Conservation (phyloP, 2,329 filamentous ascomycete genomes). For the Lomentospora prolificans region DNA sequence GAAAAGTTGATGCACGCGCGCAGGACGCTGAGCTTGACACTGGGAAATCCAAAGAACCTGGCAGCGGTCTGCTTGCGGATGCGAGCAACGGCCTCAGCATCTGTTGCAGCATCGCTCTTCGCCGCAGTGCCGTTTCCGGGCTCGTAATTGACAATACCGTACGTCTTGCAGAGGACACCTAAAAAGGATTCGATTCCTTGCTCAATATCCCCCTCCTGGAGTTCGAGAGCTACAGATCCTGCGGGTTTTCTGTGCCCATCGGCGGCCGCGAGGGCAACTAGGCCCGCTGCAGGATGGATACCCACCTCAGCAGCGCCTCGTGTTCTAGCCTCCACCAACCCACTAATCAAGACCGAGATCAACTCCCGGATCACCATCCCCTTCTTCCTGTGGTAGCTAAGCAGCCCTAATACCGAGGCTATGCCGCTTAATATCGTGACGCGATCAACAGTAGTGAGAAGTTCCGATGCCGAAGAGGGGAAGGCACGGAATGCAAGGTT, state of each 20-base stretch:
- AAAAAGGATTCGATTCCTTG: slow-evolving; percentile 56
- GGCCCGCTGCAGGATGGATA: slow-evolving; percentile 83
- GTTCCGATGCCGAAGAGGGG: slow-evolving; percentile 54
- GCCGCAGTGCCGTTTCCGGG: slow-evolving; percentile 17
- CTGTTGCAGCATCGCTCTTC: slow-evolving; percentile 13
- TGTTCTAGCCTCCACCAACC: slow-evolving; percentile 82
- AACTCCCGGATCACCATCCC: slow-evolving; percentile 82
- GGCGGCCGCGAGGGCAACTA: slow-evolving; percentile 59
- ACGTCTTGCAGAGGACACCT: slow-evolving; percentile 49
- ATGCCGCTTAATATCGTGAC: slow-evolving; percentile 77
- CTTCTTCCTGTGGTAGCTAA: slow-evolving; percentile 82
- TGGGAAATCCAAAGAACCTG: slow-evolving; percentile 65
- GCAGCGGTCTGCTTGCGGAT: slow-evolving; percentile 49
- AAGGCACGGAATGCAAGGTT: slow-evolving; percentile 59
- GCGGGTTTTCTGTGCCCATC: slow-evolving; percentile 31
- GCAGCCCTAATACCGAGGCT: slow-evolving; percentile 67
- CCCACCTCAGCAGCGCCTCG: slow-evolving; percentile 92
- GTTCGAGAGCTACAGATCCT: slow-evolving; percentile 46
- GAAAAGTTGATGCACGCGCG: slow-evolving; percentile 88
- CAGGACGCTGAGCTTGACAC: slow-evolving; percentile 77
- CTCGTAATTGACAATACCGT: slow-evolving; percentile 50
- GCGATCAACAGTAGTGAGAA: slow-evolving; percentile 64
- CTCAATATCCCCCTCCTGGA: slow-evolving; percentile 56
- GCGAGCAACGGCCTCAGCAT: slow-evolving; percentile 41
- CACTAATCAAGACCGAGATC: slow-evolving; percentile 70